Evolutionary conservation across 2,329 filamentous ascomycete species (phyloP), one percentile per base, ranked within the genome.

Genomic region (Colletotrichum higginsianum): DNA sequence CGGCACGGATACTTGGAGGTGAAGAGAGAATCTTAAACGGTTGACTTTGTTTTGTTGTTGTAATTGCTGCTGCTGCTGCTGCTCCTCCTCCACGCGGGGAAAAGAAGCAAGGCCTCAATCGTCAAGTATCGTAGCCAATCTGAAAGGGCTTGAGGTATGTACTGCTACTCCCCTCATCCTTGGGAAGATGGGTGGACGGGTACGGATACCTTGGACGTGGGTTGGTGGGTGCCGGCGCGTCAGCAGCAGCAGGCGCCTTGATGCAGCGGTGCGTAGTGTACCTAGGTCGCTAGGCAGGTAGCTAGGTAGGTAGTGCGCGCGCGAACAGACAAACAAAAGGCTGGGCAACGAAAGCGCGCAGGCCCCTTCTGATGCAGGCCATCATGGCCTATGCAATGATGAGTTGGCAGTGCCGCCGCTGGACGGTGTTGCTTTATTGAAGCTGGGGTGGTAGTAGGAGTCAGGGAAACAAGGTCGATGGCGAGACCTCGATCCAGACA

Each of bases 361-460:
- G 82, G 82, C 77, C 35, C 80, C 82, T 82, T 79, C 82, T 82
- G 82, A 82, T 85, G 87, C 86, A 93, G 91, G 91, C 90, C 86
- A 35, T 35, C 30, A 35, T 35, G 8, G 30, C 30, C 30, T 8
- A 93, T 91, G 91, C 90, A 92, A 82, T 90, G 91, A 92, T 93
- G 91, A 91, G 91, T 89, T 93, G 91, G 90, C 91, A 93, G 82
- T 89, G 87, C 88, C 82, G 87, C 88, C 82, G 68, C 64, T 67
- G 44, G 68, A 63, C 42, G 62, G 62, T 66, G 62, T 49, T 65
- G 49, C 61, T 47, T 35, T 64, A 47, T 40, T 50, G 58, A 49
- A 61, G 30, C 46, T 40, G 58, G 58, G 47, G 47, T 46, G 57
- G 47, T 46, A 44, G 30, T n/a, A 50, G 47, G 42, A 53, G 38